Base-by-base conservation (phyloP, 176 grass and related monocot genomes). In the Lolium perenne region DNA sequence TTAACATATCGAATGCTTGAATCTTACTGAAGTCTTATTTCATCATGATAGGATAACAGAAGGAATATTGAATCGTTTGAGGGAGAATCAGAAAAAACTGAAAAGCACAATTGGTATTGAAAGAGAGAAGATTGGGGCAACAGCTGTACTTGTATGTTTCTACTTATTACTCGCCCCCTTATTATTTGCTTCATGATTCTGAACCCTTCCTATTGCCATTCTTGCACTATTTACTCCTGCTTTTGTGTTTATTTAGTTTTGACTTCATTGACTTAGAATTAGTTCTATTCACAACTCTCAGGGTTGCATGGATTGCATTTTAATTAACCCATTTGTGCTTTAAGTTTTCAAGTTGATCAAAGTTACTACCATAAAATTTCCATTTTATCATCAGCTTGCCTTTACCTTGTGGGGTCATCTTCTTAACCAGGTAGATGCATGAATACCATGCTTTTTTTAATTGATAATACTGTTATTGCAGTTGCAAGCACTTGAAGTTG, bases 401-500 rank as follows among this genome's bases (percentile, higher is more conserved):
- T 79, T 79, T 61, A 79, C 29, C 29, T 75, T 75, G 66, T 41
- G 47, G 72, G 47, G 1, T 75, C 26, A 53, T 75, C 43, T 48
- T 73, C 41, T 49, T 74, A 48, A 25, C 71, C 41, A 43, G 41
- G 41, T 43, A 43, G 41, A 43, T 43, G 41, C 41, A 43, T 43
- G 41, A 43, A 43, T 43, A 43, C 41, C 7, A 43, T 43, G 41
- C 41, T 6, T 43, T 43, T 9, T 80, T 51, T 86, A 53, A 61
- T 41, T 77, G 48, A 66, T 38, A 76, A 61, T 81, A 64, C 5
- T 90, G 11, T 71, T 56, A 48, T 83, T 73, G 79, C 59, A 98
- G 95, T 84, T 98, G 62, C 83, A 95, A 80, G 80, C 87, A 76
- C 87, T 98, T 81, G 85, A 93, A 83, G 70, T 88, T 90, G 22